A percentile compares a stretch with the other conserved stretches of the same genome.
Conservation (phyloP, 2,329 filamentous ascomycete genomes). For the Nannizziopsis arthrosporioides region DNA sequence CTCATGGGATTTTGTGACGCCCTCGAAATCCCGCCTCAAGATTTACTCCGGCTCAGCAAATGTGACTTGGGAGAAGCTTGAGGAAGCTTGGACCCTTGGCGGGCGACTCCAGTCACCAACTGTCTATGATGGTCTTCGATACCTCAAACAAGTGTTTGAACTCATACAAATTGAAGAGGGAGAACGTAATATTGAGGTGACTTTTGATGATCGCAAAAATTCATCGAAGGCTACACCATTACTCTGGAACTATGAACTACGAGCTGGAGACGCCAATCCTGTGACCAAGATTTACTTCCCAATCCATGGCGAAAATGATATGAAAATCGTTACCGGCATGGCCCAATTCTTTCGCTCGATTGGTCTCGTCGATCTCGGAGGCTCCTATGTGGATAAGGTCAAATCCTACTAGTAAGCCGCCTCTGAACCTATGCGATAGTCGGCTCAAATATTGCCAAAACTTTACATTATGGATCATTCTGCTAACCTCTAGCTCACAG, state of each 20-base stretch:
- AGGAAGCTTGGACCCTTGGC: constrained; percentile 17
- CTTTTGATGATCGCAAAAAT: constrained; percentile 5
- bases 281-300: constrained; percentile 10
- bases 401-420: constrained; percentile 7
- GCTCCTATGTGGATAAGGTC: constrained; percentile 9
- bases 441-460: background rate
- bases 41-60: constrained; percentile 15
- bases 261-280: background rate
- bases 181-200: background rate
- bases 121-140: constrained; percentile 11
- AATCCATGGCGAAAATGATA: constrained; percentile 10
- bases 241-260: constrained; percentile 11
- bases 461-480: too few species aligned
- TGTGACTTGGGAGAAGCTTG: constrained; percentile 13
- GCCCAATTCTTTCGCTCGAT: constrained; percentile 4
- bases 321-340: constrained; percentile 3
- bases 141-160: constrained; percentile 14
- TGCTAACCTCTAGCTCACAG: too few species aligned
- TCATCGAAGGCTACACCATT: constrained; percentile 4
- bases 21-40: constrained; percentile 15
- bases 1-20: constrained; percentile 17
- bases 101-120: constrained; percentile 12
- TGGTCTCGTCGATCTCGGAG: constrained; percentile 1
- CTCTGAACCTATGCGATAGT: background rate
- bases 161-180: constrained; percentile 7